These are phyloP conservation scores for Pistacia vera DNA, from an alignment of 345 rosid genomes.

Conservation along the genomic window DNA sequence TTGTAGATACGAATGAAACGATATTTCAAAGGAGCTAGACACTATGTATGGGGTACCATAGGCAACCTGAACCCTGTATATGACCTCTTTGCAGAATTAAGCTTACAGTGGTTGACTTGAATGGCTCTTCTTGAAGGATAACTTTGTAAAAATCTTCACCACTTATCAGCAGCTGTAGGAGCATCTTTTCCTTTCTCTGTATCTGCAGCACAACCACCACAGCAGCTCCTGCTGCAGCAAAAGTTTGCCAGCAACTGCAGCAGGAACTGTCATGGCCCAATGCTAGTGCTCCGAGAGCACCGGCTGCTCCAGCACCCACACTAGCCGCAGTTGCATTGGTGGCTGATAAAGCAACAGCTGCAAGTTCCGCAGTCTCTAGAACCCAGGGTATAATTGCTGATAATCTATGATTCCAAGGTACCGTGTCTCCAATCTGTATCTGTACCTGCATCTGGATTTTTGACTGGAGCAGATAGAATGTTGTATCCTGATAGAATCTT, in stretches of 20 bases:
- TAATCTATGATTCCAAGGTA: constrained; percentile 83
- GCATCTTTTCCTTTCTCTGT: constrained; percentile 67
- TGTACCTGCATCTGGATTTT: constrained; percentile 43
- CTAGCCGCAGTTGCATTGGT: constrained; percentile 79
- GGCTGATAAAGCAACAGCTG: constrained; percentile 71
- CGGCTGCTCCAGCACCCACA: constrained; percentile 73
- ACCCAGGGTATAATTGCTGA: constrained; percentile 81
- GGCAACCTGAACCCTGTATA: not conserved
- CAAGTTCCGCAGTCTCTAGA: constrained; percentile 75
- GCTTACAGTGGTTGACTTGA: constrained; percentile 75
- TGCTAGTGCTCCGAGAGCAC: constrained; percentile 78
- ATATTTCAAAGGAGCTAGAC: not conserved
- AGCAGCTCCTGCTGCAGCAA: constrained; percentile 87
- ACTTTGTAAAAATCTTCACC: constrained; percentile 80
- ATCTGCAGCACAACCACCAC: constrained; percentile 73
- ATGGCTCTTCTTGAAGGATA: constrained; percentile 83
- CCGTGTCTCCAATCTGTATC: constrained; percentile 73
- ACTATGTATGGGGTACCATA: not conserved
- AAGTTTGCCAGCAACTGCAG: constrained; percentile 68
- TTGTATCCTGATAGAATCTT: constrained; percentile 73
- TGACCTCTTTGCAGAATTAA: constrained; percentile 1
- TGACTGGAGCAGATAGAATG: constrained; percentile 84
- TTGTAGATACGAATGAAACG: not conserved
- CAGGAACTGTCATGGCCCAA: constrained; percentile 70
- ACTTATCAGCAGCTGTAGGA: constrained; percentile 60